Base-by-base conservation (phyloP, 345 rosid species). In the Citrus inodora region DNA sequence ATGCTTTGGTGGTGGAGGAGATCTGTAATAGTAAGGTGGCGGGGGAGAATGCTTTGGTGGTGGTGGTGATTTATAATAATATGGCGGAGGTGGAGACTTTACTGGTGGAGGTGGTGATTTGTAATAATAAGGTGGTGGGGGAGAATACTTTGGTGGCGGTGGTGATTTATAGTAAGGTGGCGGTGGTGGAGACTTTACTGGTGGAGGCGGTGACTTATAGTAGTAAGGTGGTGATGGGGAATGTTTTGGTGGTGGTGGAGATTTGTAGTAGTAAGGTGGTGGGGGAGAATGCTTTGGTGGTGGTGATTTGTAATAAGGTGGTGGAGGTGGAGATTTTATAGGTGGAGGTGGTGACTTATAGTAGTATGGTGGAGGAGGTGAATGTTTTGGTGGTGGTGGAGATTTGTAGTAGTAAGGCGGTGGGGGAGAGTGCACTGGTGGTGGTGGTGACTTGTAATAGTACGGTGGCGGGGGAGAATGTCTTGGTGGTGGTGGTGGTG, bases 251-350 rank as follows among this genome's bases (percentile, higher is more conserved):
- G 76, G 65, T 7, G 63, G 71, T 11, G 78, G 78, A 3, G 71
- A 65, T 27, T 76, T 75, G n/a, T 75, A 75, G 2, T 48, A 51
- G 17, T 76, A 53, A 22, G 19, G 21, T 4, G 68, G 76, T 0
- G 51, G 51, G 1, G 67, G 24, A 2, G 21, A 5, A 63, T 28
- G 38, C 0, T 62, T 24, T 17, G 67, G 56, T n/a, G 55, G 53
- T 11, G 51, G 84, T 2, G 82, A 67, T 5, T 37, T 19, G 28
- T 73, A 77, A 4, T 76, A 63, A 14, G 46, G 65, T 0, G 80
- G 79, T 2, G 83, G 87, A 0, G 79, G 83, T 0, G 79, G 84
- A 1, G 76, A 75, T 0, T 71, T 48, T 0, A 30, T 8, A 0
- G 69, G 62, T 0, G 78, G 82, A 22, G 68, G 67, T 0, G 82